Evolutionary conservation across 345 rosid species (phyloP).

Genomic region (Mercurialis annua): DNA sequence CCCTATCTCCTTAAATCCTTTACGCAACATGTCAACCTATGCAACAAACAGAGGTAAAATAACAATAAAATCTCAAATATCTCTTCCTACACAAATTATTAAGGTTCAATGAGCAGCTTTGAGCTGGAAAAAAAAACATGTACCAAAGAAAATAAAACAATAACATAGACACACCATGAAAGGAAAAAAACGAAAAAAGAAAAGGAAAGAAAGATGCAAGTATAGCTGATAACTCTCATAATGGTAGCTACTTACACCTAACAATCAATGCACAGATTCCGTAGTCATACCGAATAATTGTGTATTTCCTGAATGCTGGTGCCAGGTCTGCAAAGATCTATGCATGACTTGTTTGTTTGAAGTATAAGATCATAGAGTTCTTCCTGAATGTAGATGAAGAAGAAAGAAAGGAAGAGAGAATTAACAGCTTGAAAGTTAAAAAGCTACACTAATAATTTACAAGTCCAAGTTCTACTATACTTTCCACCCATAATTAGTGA

Average conservation of each 20-base stretch:
- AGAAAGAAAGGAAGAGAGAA: neutral
- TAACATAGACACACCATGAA: neutral
- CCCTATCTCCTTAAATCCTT: conserved; percentile 82
- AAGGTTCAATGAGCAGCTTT: neutral
- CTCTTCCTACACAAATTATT: conserved; percentile 2
- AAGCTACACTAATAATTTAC: neutral
- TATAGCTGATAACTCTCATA: neutral
- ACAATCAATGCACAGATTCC: neutral
- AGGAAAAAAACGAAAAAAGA: neutral
- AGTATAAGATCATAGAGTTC: conserved; percentile 85
- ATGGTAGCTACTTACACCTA: conserved; percentile 3
- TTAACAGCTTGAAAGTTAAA: neutral
- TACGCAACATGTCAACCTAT: conserved; percentile 63
- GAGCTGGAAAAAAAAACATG: neutral
- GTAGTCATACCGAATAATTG: conserved; percentile 57
- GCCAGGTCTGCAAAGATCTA: conserved; percentile 80
- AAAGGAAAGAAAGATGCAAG: neutral
- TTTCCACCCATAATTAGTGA: neutral
- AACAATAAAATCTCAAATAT: conserved; percentile 9
- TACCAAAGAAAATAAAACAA: neutral
- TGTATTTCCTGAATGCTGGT: conserved; percentile 66
- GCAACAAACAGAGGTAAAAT: conserved; percentile 19
- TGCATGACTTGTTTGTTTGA: conserved; percentile 73
- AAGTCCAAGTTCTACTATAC: neutral
- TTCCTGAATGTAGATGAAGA: conserved; percentile 41